Evolutionary conservation across 441 rosid genomes (phyloP), one percentile per base, ranked within the genome.

Genomic region (Pelargonium cotyledonis): DNA sequence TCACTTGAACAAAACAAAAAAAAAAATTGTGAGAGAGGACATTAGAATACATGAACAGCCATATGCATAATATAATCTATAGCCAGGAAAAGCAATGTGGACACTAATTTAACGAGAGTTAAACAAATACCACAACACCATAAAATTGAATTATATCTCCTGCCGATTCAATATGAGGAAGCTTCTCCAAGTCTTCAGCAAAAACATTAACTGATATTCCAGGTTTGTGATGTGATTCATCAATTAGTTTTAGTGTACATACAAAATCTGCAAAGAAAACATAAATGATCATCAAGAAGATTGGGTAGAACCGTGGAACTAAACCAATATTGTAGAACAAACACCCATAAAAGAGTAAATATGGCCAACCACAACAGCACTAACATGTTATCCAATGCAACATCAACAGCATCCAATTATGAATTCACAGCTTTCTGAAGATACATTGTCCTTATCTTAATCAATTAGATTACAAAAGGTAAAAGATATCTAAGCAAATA

Each of bases 61-160:
- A 29, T 29, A 29, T 29, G 35, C 35, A 29, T 29, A 29, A 29
- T 29, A 29, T 29, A 29, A 29, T 29, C 35, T 29, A 29, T 29
- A 29, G 35, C 35, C 35, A 29, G 35, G 35, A 4, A 29, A 29
- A 29, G 35, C 35, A 29, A 29, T 29, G 35, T 29, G 35, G 35
- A 29, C 3, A 29, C 35, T 29, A 29, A 26, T 29, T 29, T 29
- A 29, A 29, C 35, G 35, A 29, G 35, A 4, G 2, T 29, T 3
- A 29, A 29, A 29, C 35, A 29, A 29, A 68, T 83, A 85, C 89
- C 88, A 72, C 60, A 6, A 84, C 88, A 72, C 58, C 78, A 68
- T 80, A 76, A 66, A 86, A 81, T 70, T 72, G 79, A 74, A 85
- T 71, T 60, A 86, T 83, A 76, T 85, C 91, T 68, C 91, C 91